A percentile compares a stretch with the other conserved stretches of the same genome.
Conservation (phyloP, 306 rosid genomes). For the Carpinus viminea region DNA sequence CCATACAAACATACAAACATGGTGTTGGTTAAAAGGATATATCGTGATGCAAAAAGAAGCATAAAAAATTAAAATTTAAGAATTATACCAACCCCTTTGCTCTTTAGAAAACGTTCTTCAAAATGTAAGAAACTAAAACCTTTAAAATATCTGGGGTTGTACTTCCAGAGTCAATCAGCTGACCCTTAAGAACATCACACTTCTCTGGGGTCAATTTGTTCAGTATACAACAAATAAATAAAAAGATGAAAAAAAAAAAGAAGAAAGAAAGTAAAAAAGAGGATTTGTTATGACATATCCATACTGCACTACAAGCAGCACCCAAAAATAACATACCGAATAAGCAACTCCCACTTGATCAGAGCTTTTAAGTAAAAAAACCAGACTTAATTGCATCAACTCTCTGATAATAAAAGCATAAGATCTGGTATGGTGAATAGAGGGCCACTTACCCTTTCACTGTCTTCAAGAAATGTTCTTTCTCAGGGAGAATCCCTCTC, state of each 20-base stretch:
- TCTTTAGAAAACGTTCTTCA: slow-evolving; percentile 59
- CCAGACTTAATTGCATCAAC: background rate
- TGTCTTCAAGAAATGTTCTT: slow-evolving; percentile 42
- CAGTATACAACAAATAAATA: slow-evolving; percentile 33
- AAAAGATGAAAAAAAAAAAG: background rate
- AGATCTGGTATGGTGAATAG: background rate
- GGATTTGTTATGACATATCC: background rate
- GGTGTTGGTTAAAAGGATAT: background rate
- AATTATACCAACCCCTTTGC: slow-evolving; percentile 82
- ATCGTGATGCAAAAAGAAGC: slow-evolving; percentile 1
- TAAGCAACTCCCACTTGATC: background rate
- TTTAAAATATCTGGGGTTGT: slow-evolving; percentile 37
- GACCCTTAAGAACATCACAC: slow-evolving; percentile 44
- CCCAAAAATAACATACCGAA: background rate
- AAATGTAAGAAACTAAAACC: slow-evolving; percentile 17
- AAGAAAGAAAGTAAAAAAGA: too few species aligned
- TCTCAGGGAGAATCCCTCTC: slow-evolving; percentile 43
- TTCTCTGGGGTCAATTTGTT: slow-evolving; percentile 54
- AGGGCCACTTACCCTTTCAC: slow-evolving; percentile 40
- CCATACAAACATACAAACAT: too few species aligned
- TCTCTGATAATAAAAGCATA: background rate
- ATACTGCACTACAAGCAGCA: background rate
- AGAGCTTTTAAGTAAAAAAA: background rate
- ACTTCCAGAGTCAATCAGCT: slow-evolving; percentile 35
- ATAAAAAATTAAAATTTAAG: slow-evolving; percentile 5